Evolutionary conservation across 2,329 filamentous ascomycete genomes (phyloP).

Genomic region (Pleurostoma richardsiae): DNA sequence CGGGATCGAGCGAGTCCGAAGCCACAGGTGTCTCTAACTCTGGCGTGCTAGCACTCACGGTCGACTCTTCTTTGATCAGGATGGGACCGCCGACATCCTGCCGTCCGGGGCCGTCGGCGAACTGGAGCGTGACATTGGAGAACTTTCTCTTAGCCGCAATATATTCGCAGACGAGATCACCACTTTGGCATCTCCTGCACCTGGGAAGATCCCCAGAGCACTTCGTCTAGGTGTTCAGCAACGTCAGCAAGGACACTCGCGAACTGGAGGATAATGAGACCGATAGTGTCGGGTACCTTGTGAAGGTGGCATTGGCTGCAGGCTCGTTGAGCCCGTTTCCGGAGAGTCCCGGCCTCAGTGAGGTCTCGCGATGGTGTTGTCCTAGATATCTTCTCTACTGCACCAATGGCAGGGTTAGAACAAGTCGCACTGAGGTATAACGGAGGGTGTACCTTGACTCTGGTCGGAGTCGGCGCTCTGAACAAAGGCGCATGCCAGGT

Average conservation of each 20-base stretch:
- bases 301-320: conserved; percentile 34
- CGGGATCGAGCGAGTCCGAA: background rate
- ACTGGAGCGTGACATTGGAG: conserved; percentile 19
- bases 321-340: conserved; percentile 35
- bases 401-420: background rate
- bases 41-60: background rate
- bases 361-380: conserved; percentile 32
- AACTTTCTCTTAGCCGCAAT: conserved; percentile 31
- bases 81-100: conserved; percentile 1
- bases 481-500: conserved; percentile 28
- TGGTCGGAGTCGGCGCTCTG: background rate
- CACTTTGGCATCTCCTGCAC: conserved; percentile 30
- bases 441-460: background rate
- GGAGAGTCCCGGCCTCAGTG: conserved; percentile 34
- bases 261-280: background rate
- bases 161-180: conserved; percentile 32
- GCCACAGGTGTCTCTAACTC: conserved; percentile 3
- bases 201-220: conserved; percentile 34
- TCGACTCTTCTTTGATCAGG: background rate
- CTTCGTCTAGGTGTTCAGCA: conserved; percentile 21
- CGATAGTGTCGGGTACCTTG: conserved; percentile 17
- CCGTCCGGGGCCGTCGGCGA: conserved; percentile 1
- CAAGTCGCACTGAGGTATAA: background rate
- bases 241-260: background rate
- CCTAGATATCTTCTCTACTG: conserved; percentile 23